These are phyloP conservation scores for Catharanthus roseus DNA, from an alignment of 257 asterid genomes.

Conservation along the genomic window DNA sequence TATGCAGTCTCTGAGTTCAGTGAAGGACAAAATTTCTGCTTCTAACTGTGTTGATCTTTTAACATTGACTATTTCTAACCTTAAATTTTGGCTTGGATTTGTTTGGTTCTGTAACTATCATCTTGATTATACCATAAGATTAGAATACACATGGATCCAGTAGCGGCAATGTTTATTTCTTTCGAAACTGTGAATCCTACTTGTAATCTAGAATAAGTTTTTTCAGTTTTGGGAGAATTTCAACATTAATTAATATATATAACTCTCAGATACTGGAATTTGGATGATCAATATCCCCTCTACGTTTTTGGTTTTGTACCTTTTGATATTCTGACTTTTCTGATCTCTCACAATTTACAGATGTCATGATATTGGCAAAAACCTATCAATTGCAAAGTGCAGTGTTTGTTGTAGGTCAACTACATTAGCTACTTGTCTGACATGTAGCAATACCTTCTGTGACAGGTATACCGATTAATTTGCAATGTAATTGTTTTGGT, in stretches of 20 bases:
- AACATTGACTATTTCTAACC: too few relatives aligned
- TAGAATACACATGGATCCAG: neutral
- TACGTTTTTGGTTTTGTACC: neutral
- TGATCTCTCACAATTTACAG: constrained; percentile 35
- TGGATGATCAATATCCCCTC: neutral
- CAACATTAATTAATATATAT: too few relatives aligned
- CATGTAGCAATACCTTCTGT: constrained; percentile 63
- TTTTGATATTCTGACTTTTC: constrained; percentile 5
- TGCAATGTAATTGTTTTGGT: neutral
- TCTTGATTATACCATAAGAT: neutral
- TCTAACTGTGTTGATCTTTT: too few relatives aligned
- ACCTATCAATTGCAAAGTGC: constrained; percentile 52
- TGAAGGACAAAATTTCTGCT: too few relatives aligned
- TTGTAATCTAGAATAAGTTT: neutral
- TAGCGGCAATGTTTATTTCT: neutral
- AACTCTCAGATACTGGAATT: neutral
- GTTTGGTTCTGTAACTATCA: constrained; percentile 1
- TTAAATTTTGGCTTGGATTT: neutral
- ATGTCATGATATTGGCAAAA: constrained; percentile 60
- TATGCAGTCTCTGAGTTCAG: too few relatives aligned
- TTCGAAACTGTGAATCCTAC: neutral
- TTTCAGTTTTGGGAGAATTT: neutral
- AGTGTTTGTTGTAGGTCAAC: constrained; percentile 55
- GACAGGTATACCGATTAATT: constrained; percentile 50
- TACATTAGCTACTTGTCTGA: constrained; percentile 62